phyloP scores from a whole-genome alignment of 306 rosid species.

The Macrotyloma uniflorum region DNA sequence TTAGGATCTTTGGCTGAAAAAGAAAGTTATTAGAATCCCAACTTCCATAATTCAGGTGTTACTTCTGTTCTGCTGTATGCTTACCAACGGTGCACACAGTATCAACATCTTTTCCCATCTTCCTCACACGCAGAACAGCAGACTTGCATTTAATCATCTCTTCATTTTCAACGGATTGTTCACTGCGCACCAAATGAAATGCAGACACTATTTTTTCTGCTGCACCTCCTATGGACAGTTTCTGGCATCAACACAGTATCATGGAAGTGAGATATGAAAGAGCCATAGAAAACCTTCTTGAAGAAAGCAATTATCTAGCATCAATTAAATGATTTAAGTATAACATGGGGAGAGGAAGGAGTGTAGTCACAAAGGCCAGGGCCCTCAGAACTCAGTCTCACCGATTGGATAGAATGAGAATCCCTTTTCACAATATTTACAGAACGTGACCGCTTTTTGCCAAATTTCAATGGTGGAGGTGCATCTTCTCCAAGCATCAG shows the following conservation, averaged over 20 bases:
- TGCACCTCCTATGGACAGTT: constrained; percentile 80
- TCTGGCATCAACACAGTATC: constrained; percentile 56
- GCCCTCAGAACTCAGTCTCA: constrained; percentile 41
- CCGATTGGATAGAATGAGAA: constrained; percentile 86
- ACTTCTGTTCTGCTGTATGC: constrained; percentile 26
- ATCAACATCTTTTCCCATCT: constrained; percentile 79
- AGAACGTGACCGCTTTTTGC: constrained; percentile 78
- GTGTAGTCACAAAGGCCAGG: constrained; percentile 3
- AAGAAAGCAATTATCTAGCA: neutral
- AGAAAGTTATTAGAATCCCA: constrained; percentile 44
- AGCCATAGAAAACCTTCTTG: constrained; percentile 24
- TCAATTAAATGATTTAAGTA: constrained; percentile 15
- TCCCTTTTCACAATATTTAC: constrained; percentile 80
- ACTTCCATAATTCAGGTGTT: constrained; percentile 30
- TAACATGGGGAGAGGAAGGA: neutral
- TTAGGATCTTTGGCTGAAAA: constrained; percentile 86
- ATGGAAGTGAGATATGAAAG: constrained; percentile 22
- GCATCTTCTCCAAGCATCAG: constrained; percentile 78
- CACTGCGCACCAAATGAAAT: constrained; percentile 77
- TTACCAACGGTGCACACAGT: constrained; percentile 67
- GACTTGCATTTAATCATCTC: constrained; percentile 87
- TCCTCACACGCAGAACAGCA: constrained; percentile 73
- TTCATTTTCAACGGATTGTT: constrained; percentile 69
- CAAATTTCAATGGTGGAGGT: constrained; percentile 75
- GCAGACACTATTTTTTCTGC: constrained; percentile 93